A percentile compares a stretch with the other conserved stretches of the same genome.
These are phyloP conservation scores for Adenanthera pavonina DNA, from an alignment of 306 rosid genomes.

Conservation along the genomic window DNA sequence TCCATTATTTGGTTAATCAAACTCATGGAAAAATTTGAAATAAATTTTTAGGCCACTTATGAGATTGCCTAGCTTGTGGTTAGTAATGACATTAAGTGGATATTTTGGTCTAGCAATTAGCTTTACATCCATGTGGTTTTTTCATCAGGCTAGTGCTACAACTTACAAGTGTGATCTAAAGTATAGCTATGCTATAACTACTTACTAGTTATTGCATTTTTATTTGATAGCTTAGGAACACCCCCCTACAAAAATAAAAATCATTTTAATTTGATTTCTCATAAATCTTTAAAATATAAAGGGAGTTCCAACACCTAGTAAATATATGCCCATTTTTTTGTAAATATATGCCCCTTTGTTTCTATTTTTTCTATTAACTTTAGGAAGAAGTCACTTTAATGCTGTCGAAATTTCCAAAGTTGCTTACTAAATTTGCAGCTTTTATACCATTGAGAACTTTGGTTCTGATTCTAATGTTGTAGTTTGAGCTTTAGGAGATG, in stretches of 20 bases:
- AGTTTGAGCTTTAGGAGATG: no score
- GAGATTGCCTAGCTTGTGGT: slow-evolving; percentile 88
- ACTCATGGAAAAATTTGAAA: slow-evolving; percentile 11
- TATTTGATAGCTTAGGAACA: background rate
- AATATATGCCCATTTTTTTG: no score
- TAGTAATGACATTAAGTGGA: slow-evolving; percentile 91
- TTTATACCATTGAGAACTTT: no score
- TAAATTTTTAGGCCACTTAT: slow-evolving; percentile 83
- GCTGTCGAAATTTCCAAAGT: no score
- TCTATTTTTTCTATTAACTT: no score
- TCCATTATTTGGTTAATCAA: no score
- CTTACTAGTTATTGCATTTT: background rate
- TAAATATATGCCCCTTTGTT: no score
- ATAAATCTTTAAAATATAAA: background rate
- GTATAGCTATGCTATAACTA: background rate
- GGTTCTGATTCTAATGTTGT: no score
- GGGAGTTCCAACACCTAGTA: no score
- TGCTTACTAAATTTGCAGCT: no score
- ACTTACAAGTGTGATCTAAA: slow-evolving; percentile 75
- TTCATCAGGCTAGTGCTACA: slow-evolving; percentile 97
- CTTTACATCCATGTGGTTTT: slow-evolving; percentile 99
- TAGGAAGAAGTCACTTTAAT: no score
- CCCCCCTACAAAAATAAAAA: background rate
- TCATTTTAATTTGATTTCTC: background rate
- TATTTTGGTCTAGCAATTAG: slow-evolving; percentile 94